Evolutionary conservation across 2,329 filamentous ascomycete species (phyloP), one percentile per base, ranked within the genome.

Genomic region (Thyridium curvatum): DNA sequence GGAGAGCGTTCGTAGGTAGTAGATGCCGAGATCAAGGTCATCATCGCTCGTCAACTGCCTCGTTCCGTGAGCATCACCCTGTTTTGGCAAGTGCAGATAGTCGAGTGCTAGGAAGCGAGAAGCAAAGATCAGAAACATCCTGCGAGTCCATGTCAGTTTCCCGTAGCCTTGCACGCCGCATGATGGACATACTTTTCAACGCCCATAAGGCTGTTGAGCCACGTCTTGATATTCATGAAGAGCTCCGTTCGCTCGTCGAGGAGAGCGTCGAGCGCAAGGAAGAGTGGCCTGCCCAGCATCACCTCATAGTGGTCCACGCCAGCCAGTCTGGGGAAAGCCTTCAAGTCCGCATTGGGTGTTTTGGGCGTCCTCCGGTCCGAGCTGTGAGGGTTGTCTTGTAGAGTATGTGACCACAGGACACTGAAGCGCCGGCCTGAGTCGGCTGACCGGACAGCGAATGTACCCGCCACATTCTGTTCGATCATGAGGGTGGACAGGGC

Each of bases 361-460:
- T 69, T 74, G 6, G 71, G 64, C 6, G 65, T 61, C 42, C 72
- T 64, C n/a, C 73, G 63, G 39, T 78, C 74, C 26, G 48, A 44
- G 40, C 51, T 42, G 10, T 68, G 61, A 14, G 66, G 61, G 52
- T 69, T 74, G 44, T 80, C 79, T 52, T 82, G 78, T 18, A 83
- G 58, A 15, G 75, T 86, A 54, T 94, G 87, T n/a, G 81, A 82
- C 88, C 89, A 95, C 4, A 94, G 62, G 4, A 88, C 76, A 31
- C 76, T 71, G 55, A 94, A 91, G 12, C 77, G 80, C 35, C 82
- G 74, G 1, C 79, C 82, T 39, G 75, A 66, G 42, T 89, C 82
- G 5, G 76, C 72, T 41, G 68, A 54, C 17, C 69, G 64, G 41
- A 61, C 51, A 8, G 65, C 61, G 52, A 71, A 74, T 3, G 63